Percentiles rank a stretch among this genome's conserved stretches.
Conservation (phyloP, 2,329 filamentous ascomycete species). For the Epichloe uncinata region DNA sequence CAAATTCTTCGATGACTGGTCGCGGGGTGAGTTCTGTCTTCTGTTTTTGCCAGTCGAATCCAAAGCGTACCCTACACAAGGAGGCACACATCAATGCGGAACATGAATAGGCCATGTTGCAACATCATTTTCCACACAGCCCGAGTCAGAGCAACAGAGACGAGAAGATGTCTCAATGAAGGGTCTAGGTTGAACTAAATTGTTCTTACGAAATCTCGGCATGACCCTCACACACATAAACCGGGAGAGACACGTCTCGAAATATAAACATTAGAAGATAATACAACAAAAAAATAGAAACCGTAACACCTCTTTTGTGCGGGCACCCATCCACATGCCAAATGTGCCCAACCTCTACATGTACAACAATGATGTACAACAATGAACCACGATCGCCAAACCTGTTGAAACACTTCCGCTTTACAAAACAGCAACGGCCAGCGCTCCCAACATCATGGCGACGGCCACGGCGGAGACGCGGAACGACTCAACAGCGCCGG, state of each 20-base stretch:
- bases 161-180: not conserved
- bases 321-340: not conserved
- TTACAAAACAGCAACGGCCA: conserved; percentile 12
- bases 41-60: too few species aligned
- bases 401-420: not conserved
- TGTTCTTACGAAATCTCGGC: not conserved
- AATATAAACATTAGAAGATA: conserved; percentile 1
- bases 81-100: too few species aligned
- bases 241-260: not conserved
- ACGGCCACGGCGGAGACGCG: conserved; percentile 6
- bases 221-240: not conserved
- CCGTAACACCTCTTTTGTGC: not conserved
- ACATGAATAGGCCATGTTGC: not conserved
- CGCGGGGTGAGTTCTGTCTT: too few species aligned
- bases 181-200: not conserved
- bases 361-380: not conserved
- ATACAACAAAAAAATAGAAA: not conserved
- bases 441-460: conserved; percentile 10
- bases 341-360: not conserved
- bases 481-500: conserved; percentile 8
- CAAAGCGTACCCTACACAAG: too few species aligned
- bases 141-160: too few species aligned
- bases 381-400: not conserved
- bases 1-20: too few species aligned
- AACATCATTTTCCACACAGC: not conserved